phyloP scores from a whole-genome alignment of 331 rosid species.

The Telfairia occidentalis region DNA sequence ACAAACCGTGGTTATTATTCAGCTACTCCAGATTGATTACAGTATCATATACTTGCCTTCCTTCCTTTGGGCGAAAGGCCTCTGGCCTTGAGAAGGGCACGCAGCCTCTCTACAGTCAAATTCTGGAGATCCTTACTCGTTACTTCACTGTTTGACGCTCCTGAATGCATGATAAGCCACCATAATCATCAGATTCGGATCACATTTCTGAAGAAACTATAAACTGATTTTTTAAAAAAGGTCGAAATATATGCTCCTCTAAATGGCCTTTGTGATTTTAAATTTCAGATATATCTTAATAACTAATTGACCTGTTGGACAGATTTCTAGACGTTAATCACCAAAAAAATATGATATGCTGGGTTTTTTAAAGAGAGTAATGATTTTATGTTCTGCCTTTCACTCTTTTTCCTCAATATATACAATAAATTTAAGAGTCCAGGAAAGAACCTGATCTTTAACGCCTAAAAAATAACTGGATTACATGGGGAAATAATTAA shows the following conservation, averaged over 20 bases:
- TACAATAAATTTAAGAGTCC: background rate
- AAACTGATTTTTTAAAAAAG: background rate
- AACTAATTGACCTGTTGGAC: background rate
- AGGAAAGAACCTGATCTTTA: background rate
- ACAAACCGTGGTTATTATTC: too few species aligned
- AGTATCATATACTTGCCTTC: constrained; percentile 49
- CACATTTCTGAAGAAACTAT: background rate
- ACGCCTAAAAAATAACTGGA: background rate
- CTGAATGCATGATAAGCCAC: constrained; percentile 26
- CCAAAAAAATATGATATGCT: background rate
- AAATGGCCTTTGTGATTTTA: background rate
- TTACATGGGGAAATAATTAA: background rate
- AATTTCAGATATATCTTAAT: background rate
- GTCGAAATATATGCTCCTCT: background rate
- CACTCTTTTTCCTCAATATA: background rate
- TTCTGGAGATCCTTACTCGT: constrained; percentile 48
- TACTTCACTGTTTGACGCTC: constrained; percentile 62
- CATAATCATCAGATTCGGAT: constrained; percentile 2
- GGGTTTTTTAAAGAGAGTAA: too few species aligned
- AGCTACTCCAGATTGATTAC: background rate
- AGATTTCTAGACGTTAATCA: background rate
- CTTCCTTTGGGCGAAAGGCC: constrained; percentile 75
- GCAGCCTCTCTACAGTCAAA: constrained; percentile 87
- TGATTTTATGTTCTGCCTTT: too few species aligned
- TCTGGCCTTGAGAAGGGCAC: constrained; percentile 66